These are phyloP conservation scores for Saccharum spontaneum DNA, from an alignment of 176 grass and related monocot species.

Conservation along the genomic window DNA sequence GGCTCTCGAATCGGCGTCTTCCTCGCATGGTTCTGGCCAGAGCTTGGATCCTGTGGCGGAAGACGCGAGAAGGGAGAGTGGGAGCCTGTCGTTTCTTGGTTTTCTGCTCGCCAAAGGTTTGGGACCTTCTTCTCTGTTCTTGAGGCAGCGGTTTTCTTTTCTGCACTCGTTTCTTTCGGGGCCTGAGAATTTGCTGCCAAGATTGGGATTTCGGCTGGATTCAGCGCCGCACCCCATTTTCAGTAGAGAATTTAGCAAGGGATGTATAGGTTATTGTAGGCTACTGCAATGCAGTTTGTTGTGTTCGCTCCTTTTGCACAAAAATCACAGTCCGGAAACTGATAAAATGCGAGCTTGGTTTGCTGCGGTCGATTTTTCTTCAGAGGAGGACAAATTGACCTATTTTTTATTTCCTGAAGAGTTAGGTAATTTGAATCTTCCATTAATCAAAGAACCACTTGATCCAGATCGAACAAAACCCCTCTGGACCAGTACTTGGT, in stretches of 20 bases:
- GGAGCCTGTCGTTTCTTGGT: background rate
- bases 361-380: background rate
- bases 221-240: background rate
- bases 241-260: background rate
- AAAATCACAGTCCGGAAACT: background rate
- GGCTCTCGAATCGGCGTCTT: constrained; percentile 5
- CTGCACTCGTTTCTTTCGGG: background rate
- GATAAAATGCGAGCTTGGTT: background rate
- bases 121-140: constrained; percentile 26
- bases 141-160: background rate
- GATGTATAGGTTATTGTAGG: background rate
- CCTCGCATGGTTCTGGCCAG: constrained; percentile 5
- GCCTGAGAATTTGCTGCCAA: background rate
- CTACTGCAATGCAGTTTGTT: constrained; percentile 27
- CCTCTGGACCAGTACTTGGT: background rate
- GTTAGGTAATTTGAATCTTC: constrained; percentile 4
- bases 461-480: background rate
- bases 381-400: background rate
- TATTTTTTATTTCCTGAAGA: constrained; percentile 1
- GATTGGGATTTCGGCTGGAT: constrained; percentile 8
- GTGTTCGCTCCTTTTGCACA: background rate
- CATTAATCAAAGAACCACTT: constrained; percentile 13
- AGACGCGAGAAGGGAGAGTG: background rate
- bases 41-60: constrained; percentile 46
- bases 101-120: constrained; percentile 39